Conservation (phyloP, 441 rosid species). For the Rhodomyrtus psidioides region DNA sequence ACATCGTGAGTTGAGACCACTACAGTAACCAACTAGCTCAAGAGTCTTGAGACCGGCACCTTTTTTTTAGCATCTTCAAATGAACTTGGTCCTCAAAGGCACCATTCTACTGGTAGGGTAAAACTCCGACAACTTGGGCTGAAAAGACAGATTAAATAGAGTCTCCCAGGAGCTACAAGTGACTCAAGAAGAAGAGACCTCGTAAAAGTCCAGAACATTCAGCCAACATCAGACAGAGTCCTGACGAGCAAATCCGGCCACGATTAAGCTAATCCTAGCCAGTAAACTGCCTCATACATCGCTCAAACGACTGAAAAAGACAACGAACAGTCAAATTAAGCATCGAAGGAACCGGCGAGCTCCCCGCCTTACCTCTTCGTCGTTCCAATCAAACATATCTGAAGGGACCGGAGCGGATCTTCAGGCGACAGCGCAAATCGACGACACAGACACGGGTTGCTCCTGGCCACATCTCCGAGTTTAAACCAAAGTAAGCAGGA, state of each 20-base stretch:
- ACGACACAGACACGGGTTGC: not conserved
- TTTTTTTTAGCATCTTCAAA: not conserved
- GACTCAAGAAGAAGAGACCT: not conserved
- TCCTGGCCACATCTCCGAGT: not conserved
- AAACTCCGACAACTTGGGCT: not conserved
- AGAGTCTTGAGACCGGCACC: not conserved
- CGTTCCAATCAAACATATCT: constrained; percentile 3
- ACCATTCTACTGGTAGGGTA: not conserved
- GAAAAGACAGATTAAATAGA: not conserved
- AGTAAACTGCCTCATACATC: not conserved
- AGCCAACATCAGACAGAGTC: not conserved
- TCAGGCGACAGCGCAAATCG: not conserved
- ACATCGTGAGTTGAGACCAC: not conserved
- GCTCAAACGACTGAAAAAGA: not conserved
- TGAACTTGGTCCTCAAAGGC: not conserved
- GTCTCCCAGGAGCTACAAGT: not conserved
- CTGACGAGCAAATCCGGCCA: not conserved
- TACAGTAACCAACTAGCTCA: not conserved
- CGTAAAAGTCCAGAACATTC: not conserved
- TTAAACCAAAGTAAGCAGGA: not conserved
- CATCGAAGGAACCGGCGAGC: not conserved
- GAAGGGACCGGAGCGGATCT: not conserved
- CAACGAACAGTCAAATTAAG: not conserved
- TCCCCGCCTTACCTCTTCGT: not conserved
- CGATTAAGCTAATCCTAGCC: not conserved